Evolutionary conservation across 257 asterid species (phyloP), one percentile per base, ranked within the genome.

Genomic region (Solanum infundibuliforme): DNA sequence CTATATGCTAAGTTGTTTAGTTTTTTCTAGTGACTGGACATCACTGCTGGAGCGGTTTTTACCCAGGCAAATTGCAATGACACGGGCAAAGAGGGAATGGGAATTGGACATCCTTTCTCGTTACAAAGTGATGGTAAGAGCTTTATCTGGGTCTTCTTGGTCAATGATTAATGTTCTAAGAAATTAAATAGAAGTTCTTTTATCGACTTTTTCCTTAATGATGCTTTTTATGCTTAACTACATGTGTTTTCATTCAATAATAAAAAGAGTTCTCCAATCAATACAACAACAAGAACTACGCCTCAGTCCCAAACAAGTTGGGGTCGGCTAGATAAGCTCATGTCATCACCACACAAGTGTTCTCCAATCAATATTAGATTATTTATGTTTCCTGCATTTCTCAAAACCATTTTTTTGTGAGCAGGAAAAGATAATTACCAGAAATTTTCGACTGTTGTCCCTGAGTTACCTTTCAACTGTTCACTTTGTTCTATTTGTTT

Each of bases 21-120:
- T 90, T 76, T 88, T 46, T 92, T 48, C 31, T 87, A 97, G 99
- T 66, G 99, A 96, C 86, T 97, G 99, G 99, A 94, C 98, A 83
- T 92, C 98, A 65, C 99, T 95, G 83, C 93, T 96, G 86, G 99
- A 96, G 92, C 92, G 96, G 38, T 95, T 94, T 92, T 93, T 97
- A 87, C 98, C 99, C 7, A 91, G 98, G 83, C 99, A 96, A 91
- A 93, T 96, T 90, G 98, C 99, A 74, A 93, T 95, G 82, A 94
- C 99, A 89, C 93, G 98, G 91, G 99, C 94, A 87, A 97, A 93
- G 93, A 95, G 94, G 92, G 99, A 96, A 52, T 97, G 99, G 99
- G 99, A 97, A 88, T 82, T 88, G 76, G 99, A 97, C 90, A 93
- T 97, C 90, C 94, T 94, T 88, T 91, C 98, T 91, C 98, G 98